Percentiles rank a stretch among this genome's conserved stretches.
These are phyloP conservation scores for Thalassiosira exigua DNA, from an alignment of 352 stramenopile genomes.

Conservation along the genomic window DNA sequence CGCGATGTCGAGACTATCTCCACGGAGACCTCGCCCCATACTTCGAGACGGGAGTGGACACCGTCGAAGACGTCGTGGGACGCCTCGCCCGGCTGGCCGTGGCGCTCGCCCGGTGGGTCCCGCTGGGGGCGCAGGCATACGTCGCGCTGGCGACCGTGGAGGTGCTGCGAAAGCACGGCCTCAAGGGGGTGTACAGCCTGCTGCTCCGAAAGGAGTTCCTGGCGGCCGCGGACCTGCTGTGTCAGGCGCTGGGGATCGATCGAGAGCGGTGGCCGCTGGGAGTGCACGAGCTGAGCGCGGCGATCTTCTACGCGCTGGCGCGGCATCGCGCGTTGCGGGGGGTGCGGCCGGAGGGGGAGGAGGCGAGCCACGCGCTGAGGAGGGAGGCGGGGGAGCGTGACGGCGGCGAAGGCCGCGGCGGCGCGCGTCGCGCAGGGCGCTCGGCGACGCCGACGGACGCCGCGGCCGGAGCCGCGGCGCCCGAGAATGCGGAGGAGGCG, in stretches of 20 bases:
- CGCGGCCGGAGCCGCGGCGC: background rate
- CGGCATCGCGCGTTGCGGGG: conserved; percentile 84
- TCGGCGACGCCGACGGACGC: too few species aligned
- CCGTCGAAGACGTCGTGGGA: conserved; percentile 71
- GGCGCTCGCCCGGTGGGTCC: conserved; percentile 72
- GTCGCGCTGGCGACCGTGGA: conserved; percentile 86
- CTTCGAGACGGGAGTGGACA: conserved; percentile 86
- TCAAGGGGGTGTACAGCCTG: conserved; percentile 86
- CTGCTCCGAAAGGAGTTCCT: conserved; percentile 87
- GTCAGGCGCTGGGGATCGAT: conserved; percentile 80
- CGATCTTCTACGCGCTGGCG: conserved; percentile 88
- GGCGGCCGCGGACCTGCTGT: conserved; percentile 85
- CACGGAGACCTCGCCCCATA: conserved; percentile 76
- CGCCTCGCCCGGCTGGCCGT: conserved; percentile 73
- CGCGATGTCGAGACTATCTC: conserved; percentile 81
- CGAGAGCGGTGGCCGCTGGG: conserved; percentile 80
- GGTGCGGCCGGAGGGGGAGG: conserved; percentile 82
- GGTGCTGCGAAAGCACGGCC: conserved; percentile 85
- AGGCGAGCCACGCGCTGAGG: conserved; percentile 75
- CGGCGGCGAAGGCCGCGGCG: too few species aligned
- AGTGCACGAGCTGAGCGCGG: conserved; percentile 86
- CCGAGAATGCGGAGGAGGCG: background rate
- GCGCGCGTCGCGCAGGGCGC: too few species aligned
- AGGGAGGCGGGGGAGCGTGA: too few species aligned
- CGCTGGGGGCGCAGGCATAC: conserved; percentile 77